A percentile compares a stretch with the other conserved stretches of the same genome.
Conservation (phyloP, 179 eudicot species). For the Silene noctiflora region DNA sequence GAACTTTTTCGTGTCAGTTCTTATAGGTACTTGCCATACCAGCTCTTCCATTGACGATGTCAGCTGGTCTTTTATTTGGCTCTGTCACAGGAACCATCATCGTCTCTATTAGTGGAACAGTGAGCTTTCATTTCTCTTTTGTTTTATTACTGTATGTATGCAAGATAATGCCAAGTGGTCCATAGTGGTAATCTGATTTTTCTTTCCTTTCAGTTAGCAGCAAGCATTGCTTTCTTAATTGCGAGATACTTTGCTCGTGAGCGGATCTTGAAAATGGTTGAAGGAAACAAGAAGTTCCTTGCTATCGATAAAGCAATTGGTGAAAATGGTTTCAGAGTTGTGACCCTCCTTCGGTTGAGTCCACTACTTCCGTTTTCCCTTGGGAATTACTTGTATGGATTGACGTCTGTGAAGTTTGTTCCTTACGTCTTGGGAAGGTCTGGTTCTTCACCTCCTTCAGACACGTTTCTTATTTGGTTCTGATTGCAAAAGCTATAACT, state of each 20-base stretch:
- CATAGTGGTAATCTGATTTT: constrained; percentile 4
- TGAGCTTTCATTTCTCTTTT: constrained; percentile 30
- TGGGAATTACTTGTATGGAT: constrained; percentile 93
- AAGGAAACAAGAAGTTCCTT: constrained; percentile 96
- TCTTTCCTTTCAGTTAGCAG: constrained; percentile 67
- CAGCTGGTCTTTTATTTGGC: constrained; percentile 98
- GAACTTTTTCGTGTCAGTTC: constrained; percentile 5
- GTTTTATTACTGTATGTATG: background rate
- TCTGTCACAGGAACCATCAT: constrained; percentile 76
- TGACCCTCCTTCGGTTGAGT: constrained; percentile 95
- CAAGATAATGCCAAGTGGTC: constrained; percentile 1
- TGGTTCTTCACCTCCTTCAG: constrained; percentile 26
- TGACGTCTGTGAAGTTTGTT: constrained; percentile 85
- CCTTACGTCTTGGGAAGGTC: constrained; percentile 97
- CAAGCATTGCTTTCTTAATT: constrained; percentile 87
- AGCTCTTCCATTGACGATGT: constrained; percentile 95
- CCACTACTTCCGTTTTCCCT: constrained; percentile 97
- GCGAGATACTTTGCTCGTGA: constrained; percentile 99
- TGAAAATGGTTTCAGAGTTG: constrained; percentile 93
- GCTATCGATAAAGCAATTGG: constrained; percentile 99
- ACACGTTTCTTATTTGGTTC: constrained; percentile 8
- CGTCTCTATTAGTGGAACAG: constrained; percentile 97
- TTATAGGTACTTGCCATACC: constrained; percentile 88
- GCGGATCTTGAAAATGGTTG: constrained; percentile 84
- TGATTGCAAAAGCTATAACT: constrained; percentile 1